Evolutionary conservation across 768 basidiomycete species (phyloP).

Genomic region (Auriculariales sp.): DNA sequence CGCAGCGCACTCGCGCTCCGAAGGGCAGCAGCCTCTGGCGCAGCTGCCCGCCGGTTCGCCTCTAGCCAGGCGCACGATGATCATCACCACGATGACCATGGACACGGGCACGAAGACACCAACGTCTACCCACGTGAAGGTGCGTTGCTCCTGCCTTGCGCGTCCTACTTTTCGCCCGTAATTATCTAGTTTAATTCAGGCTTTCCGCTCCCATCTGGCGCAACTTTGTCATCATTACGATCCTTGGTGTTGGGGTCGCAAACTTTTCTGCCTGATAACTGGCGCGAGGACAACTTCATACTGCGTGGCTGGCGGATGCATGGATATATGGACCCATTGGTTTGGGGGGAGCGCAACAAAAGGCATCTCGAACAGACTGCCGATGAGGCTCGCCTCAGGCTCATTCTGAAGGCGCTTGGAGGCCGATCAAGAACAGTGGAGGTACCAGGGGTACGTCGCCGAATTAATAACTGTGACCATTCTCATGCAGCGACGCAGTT

Average conservation of each 20-base stretch:
- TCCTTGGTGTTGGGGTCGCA: not conserved
- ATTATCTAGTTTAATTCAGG: not conserved
- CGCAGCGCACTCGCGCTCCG: not conserved
- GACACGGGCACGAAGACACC: not conserved
- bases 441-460: not conserved
- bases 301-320: not conserved
- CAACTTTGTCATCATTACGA: not conserved
- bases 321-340: not conserved
- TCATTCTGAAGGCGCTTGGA: not conserved
- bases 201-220: conserved; percentile 1
- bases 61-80: not conserved
- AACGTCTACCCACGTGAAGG: not conserved
- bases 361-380: not conserved
- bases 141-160: not conserved
- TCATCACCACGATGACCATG: not conserved
- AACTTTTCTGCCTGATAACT: not conserved
- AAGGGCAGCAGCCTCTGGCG: not conserved
- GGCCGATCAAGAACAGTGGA: not conserved
- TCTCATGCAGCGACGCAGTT: too few relatives aligned
- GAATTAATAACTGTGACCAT: too few relatives aligned
- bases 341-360: not conserved
- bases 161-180: too few relatives aligned
- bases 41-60: not conserved
- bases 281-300: not conserved
- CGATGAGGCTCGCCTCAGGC: not conserved